phyloP scores from a whole-genome alignment of 2,329 filamentous ascomycete genomes.

The Fusarium irregulare region DNA sequence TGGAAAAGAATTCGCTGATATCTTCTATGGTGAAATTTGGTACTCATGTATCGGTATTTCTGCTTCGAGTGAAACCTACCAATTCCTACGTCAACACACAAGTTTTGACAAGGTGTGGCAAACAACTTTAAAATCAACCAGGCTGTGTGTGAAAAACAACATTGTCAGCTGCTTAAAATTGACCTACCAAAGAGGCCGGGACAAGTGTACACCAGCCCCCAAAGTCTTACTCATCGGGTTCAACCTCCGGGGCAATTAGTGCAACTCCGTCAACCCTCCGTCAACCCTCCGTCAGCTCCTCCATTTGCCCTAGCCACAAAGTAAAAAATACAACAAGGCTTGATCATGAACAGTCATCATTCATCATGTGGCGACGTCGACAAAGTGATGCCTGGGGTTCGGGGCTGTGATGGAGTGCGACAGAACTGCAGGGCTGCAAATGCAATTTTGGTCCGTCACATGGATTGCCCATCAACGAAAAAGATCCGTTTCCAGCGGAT shows the following conservation, averaged over 20 bases:
- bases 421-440: slow-evolving; percentile 37
- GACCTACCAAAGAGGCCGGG: neutral
- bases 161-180: slow-evolving; percentile 13
- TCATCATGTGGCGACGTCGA: slow-evolving; percentile 34
- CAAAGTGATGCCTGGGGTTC: slow-evolving; percentile 7
- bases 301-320: slow-evolving; percentile 34
- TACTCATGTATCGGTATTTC: neutral
- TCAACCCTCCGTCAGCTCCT: slow-evolving; percentile 14
- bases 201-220: slow-evolving; percentile 2
- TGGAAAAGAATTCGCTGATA: slow-evolving; percentile 9
- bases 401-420: neutral
- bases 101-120: slow-evolving; percentile 29
- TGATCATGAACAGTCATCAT: slow-evolving; percentile 12
- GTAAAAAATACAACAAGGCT: slow-evolving; percentile 25
- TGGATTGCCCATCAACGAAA: slow-evolving; percentile 44
- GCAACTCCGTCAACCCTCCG: slow-evolving; percentile 18
- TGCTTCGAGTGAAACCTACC: neutral
- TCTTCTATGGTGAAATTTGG: neutral
- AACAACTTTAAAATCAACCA: slow-evolving; percentile 5
- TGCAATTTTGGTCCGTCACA: slow-evolving; percentile 45
- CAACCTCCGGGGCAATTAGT: slow-evolving; percentile 25
- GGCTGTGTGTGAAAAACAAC: slow-evolving; percentile 16
- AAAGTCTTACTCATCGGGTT: slow-evolving; percentile 16
- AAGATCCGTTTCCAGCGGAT: slow-evolving; percentile 47
- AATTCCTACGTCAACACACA: neutral